Base-by-base conservation (phyloP, 2,329 filamentous ascomycete genomes). In the Lachnellula cervina region DNA sequence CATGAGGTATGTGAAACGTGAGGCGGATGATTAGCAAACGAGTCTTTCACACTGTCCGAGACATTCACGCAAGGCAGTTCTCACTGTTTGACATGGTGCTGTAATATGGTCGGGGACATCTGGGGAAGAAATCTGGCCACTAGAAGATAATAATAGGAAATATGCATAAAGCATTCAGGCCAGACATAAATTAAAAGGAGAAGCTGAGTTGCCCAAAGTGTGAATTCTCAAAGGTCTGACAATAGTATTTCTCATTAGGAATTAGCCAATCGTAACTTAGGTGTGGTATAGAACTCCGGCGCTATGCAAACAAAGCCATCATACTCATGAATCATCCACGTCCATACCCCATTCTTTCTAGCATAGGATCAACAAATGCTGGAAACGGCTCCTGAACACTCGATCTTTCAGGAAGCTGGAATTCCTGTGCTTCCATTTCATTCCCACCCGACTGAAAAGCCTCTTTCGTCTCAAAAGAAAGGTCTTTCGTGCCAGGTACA, bases 261-360 rank as follows among this genome's bases (percentile, higher is more conserved):
- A 25, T 25, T 16, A 14, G 28, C 17, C 13, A 40, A n/a, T 11
- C 13, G 42, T 13, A 8, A 14, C 3, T 43, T 19, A 46, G 21
- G 16, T 45, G 17, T 54, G 57, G 57, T 59, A 59, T 59, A 54
- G 43, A 59, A 52, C 57, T 55, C 57, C 57, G 51, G 48, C 54
- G 57, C 54, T 55, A 59, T 59, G 57, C 57, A 46, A 34, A 42
- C 19, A 6, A 53, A 47, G n/a, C n/a, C 46, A 13, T 35, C 9
- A 28, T 42, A 11, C 19, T 21, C 40, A 32, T 40, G 11, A n/a
- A 49, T n/a, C 35, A 25, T 13, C 37, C 49, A 54, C 57, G n/a
- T 6, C 50, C 54, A 34, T 52, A 54, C 23, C 37, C 48, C 51
- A 49, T 32, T 5, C 44, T 37, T 17, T 21, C 34, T 45, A 54